A percentile compares a stretch with the other conserved stretches of the same genome.
These are phyloP conservation scores for Conticribra weissflogii DNA, from an alignment of 108 stramenopile genomes.

Conservation along the genomic window DNA sequence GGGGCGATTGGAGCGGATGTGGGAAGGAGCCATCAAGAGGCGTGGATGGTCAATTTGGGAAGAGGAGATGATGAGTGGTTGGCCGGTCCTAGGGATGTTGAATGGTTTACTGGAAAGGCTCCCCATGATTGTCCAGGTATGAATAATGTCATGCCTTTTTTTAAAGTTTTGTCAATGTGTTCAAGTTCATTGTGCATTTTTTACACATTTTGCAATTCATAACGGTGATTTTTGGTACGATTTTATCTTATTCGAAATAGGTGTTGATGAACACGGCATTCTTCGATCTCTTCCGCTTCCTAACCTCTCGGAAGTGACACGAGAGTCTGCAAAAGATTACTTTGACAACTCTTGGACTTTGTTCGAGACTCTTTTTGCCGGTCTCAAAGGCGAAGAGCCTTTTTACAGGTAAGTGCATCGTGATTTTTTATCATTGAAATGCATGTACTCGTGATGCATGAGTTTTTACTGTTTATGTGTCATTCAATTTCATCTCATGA, in stretches of 20 bases:
- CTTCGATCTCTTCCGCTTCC: slow-evolving; percentile 76
- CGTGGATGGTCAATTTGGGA: slow-evolving; percentile 81
- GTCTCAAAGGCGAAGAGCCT: slow-evolving; percentile 88
- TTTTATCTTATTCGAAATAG: slow-evolving; percentile 26
- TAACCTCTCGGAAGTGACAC: slow-evolving; percentile 73
- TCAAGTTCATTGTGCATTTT: too few species aligned
- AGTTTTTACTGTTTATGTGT: background rate
- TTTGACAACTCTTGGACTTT: slow-evolving; percentile 95
- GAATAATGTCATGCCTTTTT: slow-evolving; percentile 4
- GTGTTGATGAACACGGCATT: slow-evolving; percentile 55
- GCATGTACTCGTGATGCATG: background rate
- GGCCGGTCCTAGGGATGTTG: slow-evolving; percentile 56
- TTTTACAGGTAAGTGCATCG: slow-evolving; percentile 70
- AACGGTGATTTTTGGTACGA: too few species aligned
- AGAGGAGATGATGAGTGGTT: slow-evolving; percentile 74
- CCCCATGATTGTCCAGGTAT: slow-evolving; percentile 66
- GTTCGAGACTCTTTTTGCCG: slow-evolving; percentile 89
- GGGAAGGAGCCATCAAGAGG: slow-evolving; percentile 54
- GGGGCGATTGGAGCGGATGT: slow-evolving; percentile 9
- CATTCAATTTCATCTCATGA: background rate
- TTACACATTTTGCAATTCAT: too few species aligned
- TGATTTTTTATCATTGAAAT: background rate
- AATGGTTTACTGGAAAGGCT: slow-evolving; percentile 78
- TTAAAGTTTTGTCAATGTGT: too few species aligned
- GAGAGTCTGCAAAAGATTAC: slow-evolving; percentile 75